Percentiles rank a stretch among this genome's conserved stretches.
These are phyloP conservation scores for Apophysomyces variabilis DNA, from an alignment of 371 early-diverging fungal genomes.

Conservation along the genomic window DNA sequence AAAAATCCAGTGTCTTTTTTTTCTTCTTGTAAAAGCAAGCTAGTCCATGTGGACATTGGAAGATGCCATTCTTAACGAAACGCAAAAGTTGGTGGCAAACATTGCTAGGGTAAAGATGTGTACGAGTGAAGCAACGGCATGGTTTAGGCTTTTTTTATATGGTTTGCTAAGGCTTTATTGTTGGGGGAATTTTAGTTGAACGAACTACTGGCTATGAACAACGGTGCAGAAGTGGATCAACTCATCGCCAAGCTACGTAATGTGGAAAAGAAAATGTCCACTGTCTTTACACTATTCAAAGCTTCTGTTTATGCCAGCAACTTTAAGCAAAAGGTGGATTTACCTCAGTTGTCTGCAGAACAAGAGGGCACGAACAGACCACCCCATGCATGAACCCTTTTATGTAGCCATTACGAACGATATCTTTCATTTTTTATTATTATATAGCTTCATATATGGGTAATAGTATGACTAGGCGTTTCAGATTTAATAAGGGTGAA, in stretches of 20 bases:
- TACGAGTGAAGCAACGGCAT: neutral
- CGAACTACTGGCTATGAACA: constrained; percentile 36
- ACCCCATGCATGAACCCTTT: neutral
- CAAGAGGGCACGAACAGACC: constrained; percentile 36
- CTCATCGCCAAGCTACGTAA: constrained; percentile 49
- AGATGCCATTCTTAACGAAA: constrained; percentile 45
- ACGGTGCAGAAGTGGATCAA: constrained; percentile 36
- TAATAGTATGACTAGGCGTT: too few relatives aligned
- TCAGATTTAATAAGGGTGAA: too few relatives aligned
- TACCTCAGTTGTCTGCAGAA: neutral
- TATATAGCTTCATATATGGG: too few relatives aligned
- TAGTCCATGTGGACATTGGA: constrained; percentile 39
- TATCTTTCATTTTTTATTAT: too few relatives aligned
- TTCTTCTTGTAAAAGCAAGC: constrained; percentile 1
- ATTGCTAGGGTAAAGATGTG: constrained; percentile 34
- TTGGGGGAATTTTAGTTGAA: constrained; percentile 39
- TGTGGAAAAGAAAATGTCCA: constrained; percentile 50
- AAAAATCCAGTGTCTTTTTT: neutral
- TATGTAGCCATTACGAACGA: too few relatives aligned
- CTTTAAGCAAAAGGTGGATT: constrained; percentile 12
- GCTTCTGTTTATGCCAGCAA: constrained; percentile 47
- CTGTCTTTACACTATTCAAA: constrained; percentile 55
- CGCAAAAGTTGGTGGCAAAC: constrained; percentile 36
- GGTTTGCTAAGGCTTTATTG: neutral
- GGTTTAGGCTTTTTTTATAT: neutral